Conservation (phyloP, 2,329 filamentous ascomycete species). For the Fusarium sp. region DNA sequence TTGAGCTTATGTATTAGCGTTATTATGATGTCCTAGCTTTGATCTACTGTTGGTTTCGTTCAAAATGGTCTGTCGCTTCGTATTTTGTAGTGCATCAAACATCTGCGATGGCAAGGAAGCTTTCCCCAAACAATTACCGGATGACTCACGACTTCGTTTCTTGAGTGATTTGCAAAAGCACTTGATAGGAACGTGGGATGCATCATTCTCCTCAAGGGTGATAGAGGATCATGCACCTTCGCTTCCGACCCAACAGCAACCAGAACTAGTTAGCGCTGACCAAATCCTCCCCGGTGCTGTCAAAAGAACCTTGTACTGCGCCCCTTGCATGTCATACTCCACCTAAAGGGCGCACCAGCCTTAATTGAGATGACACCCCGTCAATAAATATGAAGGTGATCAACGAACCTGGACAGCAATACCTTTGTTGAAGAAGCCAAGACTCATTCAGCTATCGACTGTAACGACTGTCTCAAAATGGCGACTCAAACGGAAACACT, state of each 20-base stretch:
- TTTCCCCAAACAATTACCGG: not conserved
- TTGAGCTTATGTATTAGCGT: not conserved
- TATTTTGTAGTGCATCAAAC: too few species aligned
- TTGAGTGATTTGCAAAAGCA: not conserved
- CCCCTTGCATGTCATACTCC: conserved; percentile 13
- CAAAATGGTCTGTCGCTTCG: not conserved
- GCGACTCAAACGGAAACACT: conserved; percentile 9
- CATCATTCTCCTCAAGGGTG: not conserved
- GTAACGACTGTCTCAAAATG: not conserved
- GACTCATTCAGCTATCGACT: not conserved
- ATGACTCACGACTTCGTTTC: not conserved
- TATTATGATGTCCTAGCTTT: not conserved
- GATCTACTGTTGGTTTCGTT: too few species aligned
- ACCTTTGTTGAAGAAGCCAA: not conserved
- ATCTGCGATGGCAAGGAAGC: not conserved
- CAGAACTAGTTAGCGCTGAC: not conserved
- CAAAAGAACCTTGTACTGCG: not conserved
- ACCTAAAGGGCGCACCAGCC: conserved; percentile 15
- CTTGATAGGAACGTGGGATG: not conserved
- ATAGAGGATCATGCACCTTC: not conserved
- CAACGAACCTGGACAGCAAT: too few species aligned
- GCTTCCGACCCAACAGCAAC: not conserved
- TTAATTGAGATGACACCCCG: not conserved
- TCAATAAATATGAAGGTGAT: not conserved
- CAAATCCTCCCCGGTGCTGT: not conserved